Base-by-base conservation (phyloP, 768 basidiomycete species). In the Mycena kentingensis region DNA sequence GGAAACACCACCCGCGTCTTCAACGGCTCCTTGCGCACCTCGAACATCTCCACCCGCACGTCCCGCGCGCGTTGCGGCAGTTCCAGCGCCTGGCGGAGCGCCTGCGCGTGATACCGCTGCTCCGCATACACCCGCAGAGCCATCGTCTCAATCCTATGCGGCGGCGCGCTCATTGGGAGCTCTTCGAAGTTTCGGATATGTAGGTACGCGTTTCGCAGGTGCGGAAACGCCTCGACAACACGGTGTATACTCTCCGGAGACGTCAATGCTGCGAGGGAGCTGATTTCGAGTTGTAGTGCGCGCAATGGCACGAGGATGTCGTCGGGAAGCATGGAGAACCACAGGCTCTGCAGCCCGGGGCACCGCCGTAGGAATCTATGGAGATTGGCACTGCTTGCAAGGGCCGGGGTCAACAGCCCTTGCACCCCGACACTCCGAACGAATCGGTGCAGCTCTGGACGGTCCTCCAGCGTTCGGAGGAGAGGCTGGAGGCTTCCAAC, bases 401-500 rank as follows among this genome's bases (percentile, higher is more conserved):
- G 3, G 28, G 39, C 11, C 31, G 10, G 37, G 19, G 27, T 6
- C 51, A 48, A 16, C 11, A 46, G n/a, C 55, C 49, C 51, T 12
- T 50, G 55, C 15, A 52, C 13, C 18, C 36, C 21, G 16, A 47
- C 50, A 19, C 39, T 57, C 4, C 55, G 55, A 36, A 57, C 46
- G 24, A 51, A 57, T 18, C 52, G 51, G 0, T 57, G 54, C 5
- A 66, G 65, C 19, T 61, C 59, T 4, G 66, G 63, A 1, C 67
- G 66, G 21, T 50, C 51, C 31, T 56, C 55, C 2, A 68, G 49
- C 6, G 66, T 67, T 22, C 63, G 62, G 16, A 67, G 52, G 10
- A 68, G 55, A 10, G 67, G 63, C 22, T 29, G 51, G 7, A 68
- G 46, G 32, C 65, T 66, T 4, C 50, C 67, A 18, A 64, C 64